These are phyloP conservation scores for Dittrichia graveolens DNA, from an alignment of 129 eudicot genomes.

Conservation along the genomic window DNA sequence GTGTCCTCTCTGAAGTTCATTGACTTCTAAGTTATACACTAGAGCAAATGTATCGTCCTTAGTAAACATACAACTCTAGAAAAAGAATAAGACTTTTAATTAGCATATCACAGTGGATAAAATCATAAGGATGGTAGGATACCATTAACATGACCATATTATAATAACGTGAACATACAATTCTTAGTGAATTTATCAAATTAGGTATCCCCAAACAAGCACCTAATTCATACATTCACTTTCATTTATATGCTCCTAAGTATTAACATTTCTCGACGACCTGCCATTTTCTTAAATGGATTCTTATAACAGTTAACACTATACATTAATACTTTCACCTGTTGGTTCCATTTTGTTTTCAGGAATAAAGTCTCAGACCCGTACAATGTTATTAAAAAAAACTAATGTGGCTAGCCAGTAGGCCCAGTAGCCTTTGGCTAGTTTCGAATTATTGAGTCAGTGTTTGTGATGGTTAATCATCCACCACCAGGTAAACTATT, in stretches of 20 bases:
- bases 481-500: too few relatives aligned
- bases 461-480: too few relatives aligned
- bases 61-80: not conserved
- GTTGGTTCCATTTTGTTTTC: not conserved
- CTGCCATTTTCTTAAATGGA: not conserved
- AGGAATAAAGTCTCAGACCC: not conserved
- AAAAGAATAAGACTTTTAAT: not conserved
- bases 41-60: not conserved
- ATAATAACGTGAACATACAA: not conserved
- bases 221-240: not conserved
- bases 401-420: not conserved
- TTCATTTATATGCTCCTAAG: conserved; percentile 16
- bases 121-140: too few relatives aligned
- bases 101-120: conserved; percentile 4
- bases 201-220: not conserved
- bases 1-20: not conserved
- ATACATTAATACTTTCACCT: not conserved
- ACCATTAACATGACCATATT: not conserved
- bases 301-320: not conserved
- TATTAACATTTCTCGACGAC: not conserved
- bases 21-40: not conserved
- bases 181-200: not conserved
- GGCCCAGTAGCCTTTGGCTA: not conserved
- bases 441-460: too few relatives aligned
- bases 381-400: not conserved